Conservation (phyloP, 495 filamentous ascomycete genomes). For the Tirmania nivea region DNA sequence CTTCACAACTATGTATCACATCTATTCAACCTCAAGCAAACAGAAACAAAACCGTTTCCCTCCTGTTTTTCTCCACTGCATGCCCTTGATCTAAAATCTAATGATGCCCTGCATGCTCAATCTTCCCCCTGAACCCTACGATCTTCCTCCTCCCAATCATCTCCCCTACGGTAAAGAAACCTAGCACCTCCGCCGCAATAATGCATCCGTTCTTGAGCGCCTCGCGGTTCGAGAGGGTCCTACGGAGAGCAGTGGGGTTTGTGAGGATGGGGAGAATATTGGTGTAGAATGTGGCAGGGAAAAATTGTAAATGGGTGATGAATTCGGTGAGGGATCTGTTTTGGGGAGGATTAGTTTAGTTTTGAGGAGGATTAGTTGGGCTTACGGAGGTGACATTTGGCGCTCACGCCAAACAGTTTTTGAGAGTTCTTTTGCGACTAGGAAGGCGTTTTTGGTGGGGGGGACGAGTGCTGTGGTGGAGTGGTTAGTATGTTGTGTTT, state of each 20-base stretch:
- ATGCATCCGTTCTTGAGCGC: constrained; percentile 41
- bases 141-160: constrained; percentile 89
- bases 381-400: constrained; percentile 89
- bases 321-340: too few relatives aligned
- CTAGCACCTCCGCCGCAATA: constrained; percentile 62
- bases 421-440: constrained; percentile 65
- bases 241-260: constrained; percentile 26
- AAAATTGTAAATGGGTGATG: too few relatives aligned
- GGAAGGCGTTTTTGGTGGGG: constrained; percentile 69
- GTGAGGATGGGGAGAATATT: constrained; percentile 79
- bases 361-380: constrained; percentile 7
- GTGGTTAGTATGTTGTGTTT: too few relatives aligned
- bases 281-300: constrained; percentile 36
- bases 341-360: not conserved
- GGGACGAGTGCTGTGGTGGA: constrained; percentile 51
- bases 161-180: constrained; percentile 95
- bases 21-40: too few relatives aligned
- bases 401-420: constrained; percentile 74
- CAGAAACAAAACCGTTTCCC: not conserved
- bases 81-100: not conserved
- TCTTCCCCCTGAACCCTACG: constrained; percentile 66
- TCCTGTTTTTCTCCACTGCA: not conserved
- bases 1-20: too few relatives aligned
- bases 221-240: constrained; percentile 36
- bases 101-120: constrained; percentile 12